Evolutionary conservation across 768 basidiomycete species (phyloP).

Genomic region (Amyloporia xantha): DNA sequence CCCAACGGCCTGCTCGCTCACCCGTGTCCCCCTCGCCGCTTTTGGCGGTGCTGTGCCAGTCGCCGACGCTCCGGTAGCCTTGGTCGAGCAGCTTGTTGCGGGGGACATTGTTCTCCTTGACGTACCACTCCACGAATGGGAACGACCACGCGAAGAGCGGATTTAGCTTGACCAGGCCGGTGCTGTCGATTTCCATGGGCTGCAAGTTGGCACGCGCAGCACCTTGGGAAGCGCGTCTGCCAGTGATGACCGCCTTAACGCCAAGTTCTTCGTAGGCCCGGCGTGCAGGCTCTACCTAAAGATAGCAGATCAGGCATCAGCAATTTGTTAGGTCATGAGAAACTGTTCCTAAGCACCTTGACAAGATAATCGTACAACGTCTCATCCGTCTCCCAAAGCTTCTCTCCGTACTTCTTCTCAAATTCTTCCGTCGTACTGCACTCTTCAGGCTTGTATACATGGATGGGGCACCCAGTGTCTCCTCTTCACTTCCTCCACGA

Average conservation of each 20-base stretch:
- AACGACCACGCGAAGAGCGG: constrained; percentile 90
- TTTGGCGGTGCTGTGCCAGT: constrained; percentile 92
- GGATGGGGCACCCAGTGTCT: constrained; percentile 67
- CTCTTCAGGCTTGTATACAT: constrained; percentile 73
- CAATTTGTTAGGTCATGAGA: no score
- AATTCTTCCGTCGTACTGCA: constrained; percentile 68
- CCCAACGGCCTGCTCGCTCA: constrained; percentile 92
- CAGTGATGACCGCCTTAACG: constrained; percentile 87
- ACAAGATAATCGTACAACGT: constrained; percentile 84
- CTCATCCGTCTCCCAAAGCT: constrained; percentile 86
- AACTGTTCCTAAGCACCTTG: constrained; percentile 63
- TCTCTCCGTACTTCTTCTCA: constrained; percentile 69
- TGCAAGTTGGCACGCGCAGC: constrained; percentile 76
- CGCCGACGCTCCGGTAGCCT: constrained; percentile 93
- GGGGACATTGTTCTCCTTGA: constrained; percentile 76
- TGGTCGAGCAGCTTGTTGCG: constrained; percentile 81
- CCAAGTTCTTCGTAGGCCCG: constrained; percentile 76
- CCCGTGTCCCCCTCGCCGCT: constrained; percentile 59
- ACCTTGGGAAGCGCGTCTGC: constrained; percentile 89
- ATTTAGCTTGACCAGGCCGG: constrained; percentile 90
- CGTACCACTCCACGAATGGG: constrained; percentile 77
- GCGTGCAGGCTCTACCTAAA: constrained; percentile 91
- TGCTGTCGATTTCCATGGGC: constrained; percentile 86
- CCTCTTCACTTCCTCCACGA: constrained; percentile 77
- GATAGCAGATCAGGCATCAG: background rate